These are phyloP conservation scores for Rhynchospora tenuis DNA, from an alignment of 176 grass and related monocot species.

Conservation along the genomic window DNA sequence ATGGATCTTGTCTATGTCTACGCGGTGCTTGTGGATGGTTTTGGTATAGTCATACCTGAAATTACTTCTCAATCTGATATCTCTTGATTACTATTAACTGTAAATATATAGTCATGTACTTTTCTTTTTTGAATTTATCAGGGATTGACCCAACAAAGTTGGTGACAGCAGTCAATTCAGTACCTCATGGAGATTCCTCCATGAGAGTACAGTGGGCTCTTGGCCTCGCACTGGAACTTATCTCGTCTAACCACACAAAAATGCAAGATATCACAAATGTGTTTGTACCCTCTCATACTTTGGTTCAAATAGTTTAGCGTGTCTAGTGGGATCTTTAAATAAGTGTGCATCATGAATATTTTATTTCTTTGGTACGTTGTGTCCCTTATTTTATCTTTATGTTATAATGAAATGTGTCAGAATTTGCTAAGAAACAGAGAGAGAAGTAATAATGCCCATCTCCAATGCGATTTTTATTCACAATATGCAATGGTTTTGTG, in stretches of 20 bases:
- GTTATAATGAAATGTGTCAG: neutral
- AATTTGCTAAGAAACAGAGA: neutral
- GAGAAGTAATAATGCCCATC: no score
- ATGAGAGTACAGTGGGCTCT: slow-evolving; percentile 38
- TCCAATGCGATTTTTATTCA: no score
- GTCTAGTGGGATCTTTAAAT: neutral
- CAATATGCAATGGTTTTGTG: no score
- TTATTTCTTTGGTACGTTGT: neutral
- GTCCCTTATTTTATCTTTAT: neutral
- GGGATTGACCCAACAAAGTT: slow-evolving; percentile 31
- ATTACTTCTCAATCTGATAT: neutral
- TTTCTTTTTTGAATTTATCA: neutral
- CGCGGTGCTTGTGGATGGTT: slow-evolving; percentile 50
- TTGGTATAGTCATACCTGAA: slow-evolving; percentile 26
- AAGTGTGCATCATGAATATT: neutral
- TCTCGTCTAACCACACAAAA: slow-evolving; percentile 8
- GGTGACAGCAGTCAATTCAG: slow-evolving; percentile 34
- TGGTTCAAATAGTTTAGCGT: neutral
- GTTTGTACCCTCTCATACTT: neutral
- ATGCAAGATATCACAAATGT: neutral
- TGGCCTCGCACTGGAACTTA: slow-evolving; percentile 42
- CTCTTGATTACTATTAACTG: neutral
- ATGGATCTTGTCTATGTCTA: slow-evolving; percentile 56
- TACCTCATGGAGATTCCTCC: slow-evolving; percentile 38
- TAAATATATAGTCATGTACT: neutral